Conservation (phyloP, 2,329 filamentous ascomycete species). For the Metarhizium rileyi region DNA sequence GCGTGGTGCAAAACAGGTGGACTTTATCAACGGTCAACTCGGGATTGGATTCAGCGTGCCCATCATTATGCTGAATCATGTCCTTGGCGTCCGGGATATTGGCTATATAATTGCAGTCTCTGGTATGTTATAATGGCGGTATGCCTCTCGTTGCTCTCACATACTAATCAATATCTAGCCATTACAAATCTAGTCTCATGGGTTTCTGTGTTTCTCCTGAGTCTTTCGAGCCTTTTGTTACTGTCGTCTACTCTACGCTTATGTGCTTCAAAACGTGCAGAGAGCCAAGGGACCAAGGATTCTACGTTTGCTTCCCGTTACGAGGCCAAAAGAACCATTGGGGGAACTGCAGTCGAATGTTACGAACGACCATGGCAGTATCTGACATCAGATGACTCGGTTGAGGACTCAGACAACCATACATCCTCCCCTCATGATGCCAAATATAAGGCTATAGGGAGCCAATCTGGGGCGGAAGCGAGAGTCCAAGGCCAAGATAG, state of each 20-base stretch:
- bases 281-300: not conserved
- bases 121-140: conserved; percentile 20
- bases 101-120: conserved; percentile 35
- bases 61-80: conserved; percentile 33
- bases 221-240: conserved; percentile 9
- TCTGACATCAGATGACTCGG: conserved; percentile 1
- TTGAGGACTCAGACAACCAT: not conserved
- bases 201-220: conserved; percentile 19
- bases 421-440: not conserved
- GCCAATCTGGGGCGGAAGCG: not conserved
- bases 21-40: conserved; percentile 41
- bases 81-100: conserved; percentile 24
- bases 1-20: conserved; percentile 24
- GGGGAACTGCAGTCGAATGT: not conserved
- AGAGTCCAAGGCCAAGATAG: not conserved
- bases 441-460: not conserved
- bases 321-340: not conserved
- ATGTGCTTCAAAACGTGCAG: not conserved
- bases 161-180: conserved; percentile 17
- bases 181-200: conserved; percentile 27
- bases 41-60: conserved; percentile 42
- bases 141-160: not conserved
- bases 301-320: not conserved
- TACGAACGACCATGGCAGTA: conserved; percentile 2
- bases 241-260: not conserved